Evolutionary conservation across 2,329 filamentous ascomycete genomes (phyloP).

Genomic region (Pyricularia grisea): DNA sequence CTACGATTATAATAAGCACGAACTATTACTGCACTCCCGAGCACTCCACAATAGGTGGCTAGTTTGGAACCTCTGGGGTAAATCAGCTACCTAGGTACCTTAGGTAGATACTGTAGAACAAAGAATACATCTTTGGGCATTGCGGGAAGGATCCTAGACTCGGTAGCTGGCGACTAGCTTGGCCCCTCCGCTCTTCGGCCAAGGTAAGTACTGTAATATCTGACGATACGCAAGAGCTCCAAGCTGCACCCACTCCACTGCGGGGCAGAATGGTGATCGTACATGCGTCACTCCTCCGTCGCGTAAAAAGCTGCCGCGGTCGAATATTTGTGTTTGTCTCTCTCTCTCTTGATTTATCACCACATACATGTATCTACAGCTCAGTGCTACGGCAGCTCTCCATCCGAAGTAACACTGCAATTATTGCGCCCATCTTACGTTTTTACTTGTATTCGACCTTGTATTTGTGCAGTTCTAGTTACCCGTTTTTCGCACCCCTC

Average conservation of each 20-base stretch:
- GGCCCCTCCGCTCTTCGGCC: too few relatives aligned
- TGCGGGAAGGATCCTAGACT: neutral
- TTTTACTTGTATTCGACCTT: neutral
- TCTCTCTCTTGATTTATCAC: neutral
- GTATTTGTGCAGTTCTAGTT: neutral
- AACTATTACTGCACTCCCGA: too few relatives aligned
- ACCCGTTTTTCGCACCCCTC: neutral
- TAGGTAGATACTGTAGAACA: too few relatives aligned
- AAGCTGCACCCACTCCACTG: neutral
- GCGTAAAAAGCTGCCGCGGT: neutral
- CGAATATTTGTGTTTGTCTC: neutral
- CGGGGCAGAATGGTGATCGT: neutral
- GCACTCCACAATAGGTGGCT: neutral
- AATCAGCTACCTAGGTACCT: too few relatives aligned
- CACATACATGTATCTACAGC: neutral
- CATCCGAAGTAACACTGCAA: neutral
- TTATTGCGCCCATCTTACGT: neutral
- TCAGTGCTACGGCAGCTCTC: neutral
- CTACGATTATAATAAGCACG: too few relatives aligned
- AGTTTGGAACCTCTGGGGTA: neutral
- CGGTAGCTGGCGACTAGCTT: neutral
- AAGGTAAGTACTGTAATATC: neutral
- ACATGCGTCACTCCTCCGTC: neutral
- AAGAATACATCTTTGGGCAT: neutral
- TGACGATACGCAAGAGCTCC: neutral